Base-by-base conservation (phyloP, 495 filamentous ascomycete genomes). In the Lophium mytilinum region DNA sequence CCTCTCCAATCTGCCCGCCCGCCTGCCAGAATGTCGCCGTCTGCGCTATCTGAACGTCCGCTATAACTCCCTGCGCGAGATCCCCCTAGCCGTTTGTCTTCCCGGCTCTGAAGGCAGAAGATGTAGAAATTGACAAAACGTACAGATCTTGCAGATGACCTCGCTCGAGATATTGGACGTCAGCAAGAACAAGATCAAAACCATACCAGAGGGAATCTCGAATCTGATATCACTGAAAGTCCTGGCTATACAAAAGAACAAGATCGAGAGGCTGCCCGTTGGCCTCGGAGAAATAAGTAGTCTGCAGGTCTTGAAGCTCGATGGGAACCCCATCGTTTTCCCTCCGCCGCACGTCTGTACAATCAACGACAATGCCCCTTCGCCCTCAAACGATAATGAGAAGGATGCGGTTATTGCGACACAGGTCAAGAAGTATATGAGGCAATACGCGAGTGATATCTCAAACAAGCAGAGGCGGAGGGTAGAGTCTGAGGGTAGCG, bases 21-120 rank as follows among this genome's bases (percentile, higher is more conserved):
- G 87, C 35, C 89, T 98, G 61, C 79, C 86, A n/a, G 85, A 89
- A 63, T 95, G 93, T 71, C 86, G 80, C 35, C 86, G 88, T 53
- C 78, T 98, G 46, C 88, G 88, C 40, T 98, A 98, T 67, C 83
- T 98, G n/a, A 98, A 98, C 65, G 84, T 96, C 50, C 78, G 92
- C 59, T 84, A 84, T 46, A 98, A 98, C 67, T 77, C 81, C 53
- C 88, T 96, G 53, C 83, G 81, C 60, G 88, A 95, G 67, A 93
- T 98, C 67, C 92, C 92, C 7, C 76, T 83, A 61, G 83, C 84
- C 66, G 90, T 95, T 78, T 72, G 86, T 77, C 53, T 35, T 54
- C 57, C 52, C 53, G 19, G n/a, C 37, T 34, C 19, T 9, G 33
- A 6, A 40, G 18, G 19, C 15, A 14, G 33, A 11, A 24, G 36